Conservation (phyloP, 2,329 filamentous ascomycete species). For the Madurella fahalii region DNA sequence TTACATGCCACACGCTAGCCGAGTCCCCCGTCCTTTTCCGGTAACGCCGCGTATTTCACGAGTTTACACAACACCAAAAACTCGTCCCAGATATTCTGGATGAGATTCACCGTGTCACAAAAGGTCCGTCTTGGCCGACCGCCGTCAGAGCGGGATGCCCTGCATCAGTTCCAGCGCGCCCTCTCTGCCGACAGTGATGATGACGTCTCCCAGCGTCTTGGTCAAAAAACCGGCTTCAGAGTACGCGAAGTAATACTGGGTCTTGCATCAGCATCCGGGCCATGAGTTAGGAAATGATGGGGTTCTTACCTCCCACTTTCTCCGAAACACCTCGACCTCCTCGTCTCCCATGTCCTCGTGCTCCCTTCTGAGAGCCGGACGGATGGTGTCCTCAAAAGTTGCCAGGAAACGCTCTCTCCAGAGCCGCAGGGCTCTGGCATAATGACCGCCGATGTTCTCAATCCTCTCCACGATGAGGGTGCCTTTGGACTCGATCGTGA, state of each 20-base stretch:
- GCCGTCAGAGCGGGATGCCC: conserved; percentile 56
- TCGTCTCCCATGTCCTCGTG: conserved; percentile 57
- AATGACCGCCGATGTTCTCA: conserved; percentile 71
- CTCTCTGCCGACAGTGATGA: conserved; percentile 65
- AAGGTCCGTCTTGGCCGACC: not conserved
- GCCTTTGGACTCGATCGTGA: conserved; percentile 56
- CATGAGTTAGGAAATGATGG: not conserved
- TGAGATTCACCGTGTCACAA: not conserved
- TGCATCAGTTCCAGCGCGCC: conserved; percentile 66
- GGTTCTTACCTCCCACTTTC: conserved; percentile 62
- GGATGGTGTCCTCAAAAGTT: conserved; percentile 59
- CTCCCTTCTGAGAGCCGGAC: conserved; percentile 54
- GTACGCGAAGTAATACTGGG: conserved; percentile 68
- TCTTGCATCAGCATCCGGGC: conserved; percentile 11
- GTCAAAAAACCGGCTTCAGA: conserved; percentile 70
- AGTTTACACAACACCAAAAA: not conserved
- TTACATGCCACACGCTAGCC: not conserved
- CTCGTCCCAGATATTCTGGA: not conserved
- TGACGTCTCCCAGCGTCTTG: conserved; percentile 68
- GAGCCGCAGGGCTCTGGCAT: conserved; percentile 62
- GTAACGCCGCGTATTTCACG: not conserved
- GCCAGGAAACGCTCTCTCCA: conserved; percentile 64
- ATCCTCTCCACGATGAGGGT: conserved; percentile 63
- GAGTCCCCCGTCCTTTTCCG: not conserved
- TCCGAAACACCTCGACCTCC: conserved; percentile 62